Evolutionary conservation across 2,329 filamentous ascomycete genomes (phyloP).

Genomic region (Blumeria graminis): DNA sequence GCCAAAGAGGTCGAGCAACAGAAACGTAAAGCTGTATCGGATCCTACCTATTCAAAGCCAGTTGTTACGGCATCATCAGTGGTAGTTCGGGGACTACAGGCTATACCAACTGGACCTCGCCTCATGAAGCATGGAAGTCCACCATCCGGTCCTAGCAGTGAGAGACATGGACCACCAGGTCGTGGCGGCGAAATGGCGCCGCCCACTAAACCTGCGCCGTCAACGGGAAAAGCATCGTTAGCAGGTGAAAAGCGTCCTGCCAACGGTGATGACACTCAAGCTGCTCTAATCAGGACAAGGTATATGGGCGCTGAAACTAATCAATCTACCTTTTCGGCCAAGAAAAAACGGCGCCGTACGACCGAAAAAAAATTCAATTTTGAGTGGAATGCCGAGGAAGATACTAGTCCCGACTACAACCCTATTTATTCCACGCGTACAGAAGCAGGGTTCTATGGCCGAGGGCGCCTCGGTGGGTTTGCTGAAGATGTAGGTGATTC

Average conservation of each 20-base stretch:
- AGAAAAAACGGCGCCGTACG: slow-evolving; percentile 83
- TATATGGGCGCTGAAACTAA: slow-evolving; percentile 87
- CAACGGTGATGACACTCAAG: slow-evolving; percentile 38
- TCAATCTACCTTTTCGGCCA: slow-evolving; percentile 69
- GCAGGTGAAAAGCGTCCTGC: slow-evolving; percentile 17
- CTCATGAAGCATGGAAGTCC: slow-evolving; percentile 31
- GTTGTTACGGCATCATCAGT: slow-evolving; percentile 4
- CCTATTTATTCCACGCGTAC: slow-evolving; percentile 49
- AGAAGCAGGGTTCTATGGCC: slow-evolving; percentile 44
- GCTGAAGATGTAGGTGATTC: slow-evolving; percentile 31
- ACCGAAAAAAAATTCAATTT: slow-evolving; percentile 98
- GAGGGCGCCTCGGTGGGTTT: slow-evolving; percentile 42
- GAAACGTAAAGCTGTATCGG: slow-evolving; percentile 21
- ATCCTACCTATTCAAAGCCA: slow-evolving; percentile 8
- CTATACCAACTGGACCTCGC: slow-evolving; percentile 47
- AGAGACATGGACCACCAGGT: slow-evolving; percentile 8
- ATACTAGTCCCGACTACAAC: slow-evolving; percentile 68
- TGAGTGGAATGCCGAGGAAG: slow-evolving; percentile 87
- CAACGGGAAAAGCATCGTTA: slow-evolving; percentile 13
- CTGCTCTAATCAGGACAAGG: slow-evolving; percentile 47
- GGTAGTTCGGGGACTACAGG: slow-evolving; percentile 9
- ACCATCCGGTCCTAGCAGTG: slow-evolving; percentile 21
- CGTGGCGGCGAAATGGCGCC: slow-evolving; percentile 8
- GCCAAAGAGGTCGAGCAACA: slow-evolving; percentile 45
- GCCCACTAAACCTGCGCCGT: slow-evolving; percentile 12